Conservation (phyloP, 2,329 filamentous ascomycete species). For the Pseudogymnoascus sp. region DNA sequence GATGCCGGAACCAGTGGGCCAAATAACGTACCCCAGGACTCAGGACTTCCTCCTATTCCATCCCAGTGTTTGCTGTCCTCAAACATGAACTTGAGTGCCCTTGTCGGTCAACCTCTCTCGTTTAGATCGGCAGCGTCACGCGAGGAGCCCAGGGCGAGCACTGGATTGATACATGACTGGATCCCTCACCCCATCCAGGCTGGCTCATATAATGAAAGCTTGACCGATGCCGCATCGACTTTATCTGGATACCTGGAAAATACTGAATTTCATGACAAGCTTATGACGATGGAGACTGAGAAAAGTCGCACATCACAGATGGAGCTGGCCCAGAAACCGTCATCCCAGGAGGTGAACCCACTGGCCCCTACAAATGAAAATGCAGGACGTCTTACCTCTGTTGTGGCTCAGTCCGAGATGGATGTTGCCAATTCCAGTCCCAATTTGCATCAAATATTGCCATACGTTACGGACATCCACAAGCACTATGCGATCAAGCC, state of each 20-base stretch:
- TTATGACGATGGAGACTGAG: background rate
- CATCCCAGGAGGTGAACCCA: background rate
- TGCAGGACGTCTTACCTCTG: background rate
- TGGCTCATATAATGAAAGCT: constrained; percentile 13
- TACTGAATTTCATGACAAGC: background rate
- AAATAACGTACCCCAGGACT: constrained; percentile 20
- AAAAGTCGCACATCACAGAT: background rate
- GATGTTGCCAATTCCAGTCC: background rate
- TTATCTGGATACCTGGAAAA: background rate
- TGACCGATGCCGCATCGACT: constrained; percentile 7
- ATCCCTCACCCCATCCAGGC: constrained; percentile 12
- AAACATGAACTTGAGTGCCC: constrained; percentile 25
- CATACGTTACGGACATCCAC: constrained; percentile 11
- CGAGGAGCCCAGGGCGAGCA: background rate
- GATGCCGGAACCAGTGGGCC: constrained; percentile 17
- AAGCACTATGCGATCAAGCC: constrained; percentile 10
- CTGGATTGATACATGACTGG: constrained; percentile 9
- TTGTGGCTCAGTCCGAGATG: background rate
- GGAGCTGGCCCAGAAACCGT: background rate
- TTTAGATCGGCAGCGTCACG: background rate
- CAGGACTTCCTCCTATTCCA: constrained; percentile 29
- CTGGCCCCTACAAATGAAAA: background rate
- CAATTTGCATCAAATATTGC: constrained; percentile 8
- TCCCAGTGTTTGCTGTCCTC: constrained; percentile 31
- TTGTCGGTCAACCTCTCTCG: constrained; percentile 22